Evolutionary conservation across 495 filamentous ascomycete genomes (phyloP).

Genomic region (Friedmanniomyces endolithicus): DNA sequence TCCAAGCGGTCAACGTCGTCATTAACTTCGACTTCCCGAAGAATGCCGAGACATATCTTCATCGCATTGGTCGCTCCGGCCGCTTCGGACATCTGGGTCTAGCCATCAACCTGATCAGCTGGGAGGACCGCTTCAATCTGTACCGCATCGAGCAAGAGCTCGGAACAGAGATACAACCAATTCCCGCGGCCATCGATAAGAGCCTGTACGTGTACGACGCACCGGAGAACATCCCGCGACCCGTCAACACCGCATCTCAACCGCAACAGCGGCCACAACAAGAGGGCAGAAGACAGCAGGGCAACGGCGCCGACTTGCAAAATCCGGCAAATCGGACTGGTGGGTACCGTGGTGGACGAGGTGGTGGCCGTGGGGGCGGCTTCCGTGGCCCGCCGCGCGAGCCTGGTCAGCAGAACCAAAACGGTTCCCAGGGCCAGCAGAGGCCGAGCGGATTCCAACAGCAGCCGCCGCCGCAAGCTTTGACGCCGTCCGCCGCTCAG

Average conservation of each 20-base stretch:
- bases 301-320: conserved; percentile 19
- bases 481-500: conserved; percentile 12
- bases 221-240: conserved; percentile 84
- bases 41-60: conserved; percentile 97
- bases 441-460: neutral
- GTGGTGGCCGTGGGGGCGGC: conserved; percentile 10
- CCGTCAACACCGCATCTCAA: conserved; percentile 36
- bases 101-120: conserved; percentile 98
- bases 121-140: conserved; percentile 97
- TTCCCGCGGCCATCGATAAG: conserved; percentile 90
- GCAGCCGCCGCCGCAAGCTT: conserved; percentile 1
- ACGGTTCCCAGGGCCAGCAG: conserved; percentile 12
- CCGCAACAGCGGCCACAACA: conserved; percentile 5
- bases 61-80: conserved; percentile 94
- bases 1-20: conserved; percentile 98
- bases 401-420: conserved; percentile 5
- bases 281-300: conserved; percentile 16
- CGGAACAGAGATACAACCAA: conserved; percentile 92
- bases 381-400: conserved; percentile 17
- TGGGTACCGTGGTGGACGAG: conserved; percentile 13
- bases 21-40: conserved; percentile 99
- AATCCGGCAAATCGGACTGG: conserved; percentile 20
- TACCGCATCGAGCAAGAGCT: conserved; percentile 98
- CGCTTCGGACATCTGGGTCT: conserved; percentile 94
- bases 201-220: conserved; percentile 96